phyloP scores from a whole-genome alignment of 768 basidiomycete species.

The Serpula lacrymans region DNA sequence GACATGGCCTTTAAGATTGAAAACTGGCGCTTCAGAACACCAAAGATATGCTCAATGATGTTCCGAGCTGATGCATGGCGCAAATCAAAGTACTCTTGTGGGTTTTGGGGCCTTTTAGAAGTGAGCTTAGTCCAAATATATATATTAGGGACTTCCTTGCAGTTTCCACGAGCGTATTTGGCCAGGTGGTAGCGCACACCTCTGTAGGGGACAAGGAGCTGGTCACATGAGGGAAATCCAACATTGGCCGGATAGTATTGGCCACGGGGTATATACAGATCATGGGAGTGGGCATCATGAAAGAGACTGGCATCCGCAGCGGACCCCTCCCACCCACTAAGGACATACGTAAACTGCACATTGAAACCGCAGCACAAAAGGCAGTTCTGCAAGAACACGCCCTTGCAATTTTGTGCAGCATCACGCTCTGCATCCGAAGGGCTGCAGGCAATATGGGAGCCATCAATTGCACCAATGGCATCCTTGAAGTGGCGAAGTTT shows the following conservation, averaged over 20 bases:
- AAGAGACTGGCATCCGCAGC: conserved; percentile 17
- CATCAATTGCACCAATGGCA: conserved; percentile 26
- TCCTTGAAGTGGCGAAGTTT: conserved; percentile 24
- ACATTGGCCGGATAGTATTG: conserved; percentile 26
- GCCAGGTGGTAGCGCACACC: conserved; percentile 36
- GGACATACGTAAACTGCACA: conserved; percentile 20
- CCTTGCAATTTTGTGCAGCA: conserved; percentile 22
- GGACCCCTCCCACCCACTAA: conserved; percentile 27
- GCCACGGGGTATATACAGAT: conserved; percentile 13
- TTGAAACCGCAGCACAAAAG: conserved; percentile 19
- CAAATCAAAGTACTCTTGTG: conserved; percentile 43
- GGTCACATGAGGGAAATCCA: conserved; percentile 23
- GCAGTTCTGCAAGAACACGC: conserved; percentile 19
- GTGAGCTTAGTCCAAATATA: too few relatives aligned
- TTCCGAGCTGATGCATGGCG: conserved; percentile 37
- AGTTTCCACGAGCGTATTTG: too few relatives aligned
- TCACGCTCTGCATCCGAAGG: conserved; percentile 12
- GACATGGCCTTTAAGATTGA: too few relatives aligned
- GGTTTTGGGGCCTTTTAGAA: too few relatives aligned
- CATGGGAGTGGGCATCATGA: conserved; percentile 9
- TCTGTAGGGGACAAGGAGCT: conserved; percentile 34
- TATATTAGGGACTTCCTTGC: too few relatives aligned
- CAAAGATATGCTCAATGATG: conserved; percentile 38
- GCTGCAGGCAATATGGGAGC: conserved; percentile 22
- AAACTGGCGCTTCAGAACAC: conserved; percentile 31